These are phyloP conservation scores for Colletotrichum destructivum DNA, from an alignment of 2,329 filamentous ascomycete species.

Conservation along the genomic window DNA sequence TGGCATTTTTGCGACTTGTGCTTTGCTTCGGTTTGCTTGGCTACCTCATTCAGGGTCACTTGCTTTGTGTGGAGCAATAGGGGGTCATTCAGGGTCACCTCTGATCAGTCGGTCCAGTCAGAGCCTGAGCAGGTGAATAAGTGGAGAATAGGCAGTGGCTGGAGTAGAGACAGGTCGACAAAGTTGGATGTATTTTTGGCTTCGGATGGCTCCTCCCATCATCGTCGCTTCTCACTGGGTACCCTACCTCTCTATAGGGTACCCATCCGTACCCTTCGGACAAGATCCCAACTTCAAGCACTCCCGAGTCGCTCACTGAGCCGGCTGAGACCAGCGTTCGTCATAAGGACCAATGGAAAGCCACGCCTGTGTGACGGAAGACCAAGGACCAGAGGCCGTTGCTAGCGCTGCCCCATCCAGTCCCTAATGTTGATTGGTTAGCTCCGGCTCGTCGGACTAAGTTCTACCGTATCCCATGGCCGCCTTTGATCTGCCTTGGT, in stretches of 20 bases:
- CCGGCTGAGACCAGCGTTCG: conserved; percentile 15
- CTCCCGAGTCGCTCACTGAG: background rate
- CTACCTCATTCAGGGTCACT: conserved; percentile 40
- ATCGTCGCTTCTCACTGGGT: conserved; percentile 7
- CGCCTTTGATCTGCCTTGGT: conserved; percentile 18
- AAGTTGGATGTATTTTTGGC: conserved; percentile 37
- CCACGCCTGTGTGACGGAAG: conserved; percentile 19
- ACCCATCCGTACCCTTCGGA: background rate
- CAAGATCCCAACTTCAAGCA: conserved; percentile 6
- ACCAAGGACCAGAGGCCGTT: conserved; percentile 12
- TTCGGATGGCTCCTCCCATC: conserved; percentile 32
- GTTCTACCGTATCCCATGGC: background rate
- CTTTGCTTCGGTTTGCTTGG: conserved; percentile 33
- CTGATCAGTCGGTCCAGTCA: conserved; percentile 24
- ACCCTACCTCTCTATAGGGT: background rate
- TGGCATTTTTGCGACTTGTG: conserved; percentile 16
- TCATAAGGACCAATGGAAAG: conserved; percentile 24
- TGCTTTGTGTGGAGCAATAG: conserved; percentile 34
- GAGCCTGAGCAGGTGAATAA: conserved; percentile 1
- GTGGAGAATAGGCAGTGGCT: conserved; percentile 29
- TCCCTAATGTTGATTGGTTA: background rate
- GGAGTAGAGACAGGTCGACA: conserved; percentile 9
- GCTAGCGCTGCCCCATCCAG: conserved; percentile 4
- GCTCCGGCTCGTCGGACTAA: conserved; percentile 15
- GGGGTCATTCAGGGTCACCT: conserved; percentile 18